phyloP scores from a whole-genome alignment of 768 basidiomycete species.

The Rhodotorula sphaerocarpa region DNA sequence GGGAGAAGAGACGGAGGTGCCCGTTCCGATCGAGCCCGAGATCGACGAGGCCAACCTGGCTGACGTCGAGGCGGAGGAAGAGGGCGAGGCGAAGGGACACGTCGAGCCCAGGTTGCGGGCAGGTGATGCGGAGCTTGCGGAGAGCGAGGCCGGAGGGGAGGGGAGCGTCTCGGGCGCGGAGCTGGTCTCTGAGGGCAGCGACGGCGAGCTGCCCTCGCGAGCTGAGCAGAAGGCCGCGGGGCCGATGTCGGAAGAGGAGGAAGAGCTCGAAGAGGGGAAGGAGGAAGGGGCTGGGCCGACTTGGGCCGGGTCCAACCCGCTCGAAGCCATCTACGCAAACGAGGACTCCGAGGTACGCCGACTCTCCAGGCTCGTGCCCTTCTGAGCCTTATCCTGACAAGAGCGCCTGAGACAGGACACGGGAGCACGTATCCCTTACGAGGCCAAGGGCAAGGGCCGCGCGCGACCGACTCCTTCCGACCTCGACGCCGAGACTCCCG shows the following conservation, averaged over 20 bases:
- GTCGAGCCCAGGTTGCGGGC: no score
- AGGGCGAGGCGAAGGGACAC: neutral
- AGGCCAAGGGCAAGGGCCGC: conserved; percentile 3
- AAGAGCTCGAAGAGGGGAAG: neutral
- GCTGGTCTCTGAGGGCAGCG: neutral
- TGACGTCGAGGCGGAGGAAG: neutral
- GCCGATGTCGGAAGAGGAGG: neutral
- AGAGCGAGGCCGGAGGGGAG: neutral
- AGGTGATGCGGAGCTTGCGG: neutral
- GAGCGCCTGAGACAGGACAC: neutral
- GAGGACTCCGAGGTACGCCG: conserved; percentile 22
- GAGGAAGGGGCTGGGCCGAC: no score
- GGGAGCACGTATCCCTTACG: neutral
- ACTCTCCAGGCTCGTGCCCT: neutral
- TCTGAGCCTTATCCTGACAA: neutral
- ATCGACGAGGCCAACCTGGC: neutral
- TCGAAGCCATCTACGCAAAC: conserved; percentile 4
- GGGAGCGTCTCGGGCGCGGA: neutral
- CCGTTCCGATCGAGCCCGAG: no score
- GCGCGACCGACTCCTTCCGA: neutral
- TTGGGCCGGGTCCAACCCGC: no score
- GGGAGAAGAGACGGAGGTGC: no score
- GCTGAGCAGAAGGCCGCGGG: neutral
- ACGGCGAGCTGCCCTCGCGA: neutral
- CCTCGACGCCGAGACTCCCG: neutral